These are phyloP conservation scores for Xylariaceae sp. DNA, from an alignment of 2,329 filamentous ascomycete genomes.

Conservation along the genomic window DNA sequence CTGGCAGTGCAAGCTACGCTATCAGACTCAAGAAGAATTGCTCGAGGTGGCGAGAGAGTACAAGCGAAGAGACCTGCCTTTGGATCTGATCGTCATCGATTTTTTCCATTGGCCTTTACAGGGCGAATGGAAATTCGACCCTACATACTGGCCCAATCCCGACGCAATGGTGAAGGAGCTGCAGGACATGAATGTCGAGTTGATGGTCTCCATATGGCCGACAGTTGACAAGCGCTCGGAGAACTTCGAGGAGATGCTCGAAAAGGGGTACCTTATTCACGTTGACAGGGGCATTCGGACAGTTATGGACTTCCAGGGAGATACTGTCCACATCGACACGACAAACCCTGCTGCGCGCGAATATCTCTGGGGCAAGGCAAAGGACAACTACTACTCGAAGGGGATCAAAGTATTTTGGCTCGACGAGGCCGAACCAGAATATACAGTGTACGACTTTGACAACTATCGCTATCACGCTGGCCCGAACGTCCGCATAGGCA, in stretches of 20 bases:
- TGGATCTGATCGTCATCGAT: conserved; percentile 64
- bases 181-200: conserved; percentile 53
- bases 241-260: conserved; percentile 60
- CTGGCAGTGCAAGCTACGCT: conserved; percentile 66
- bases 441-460: conserved; percentile 62
- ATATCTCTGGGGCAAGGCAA: conserved; percentile 57
- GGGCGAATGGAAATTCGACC: conserved; percentile 66
- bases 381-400: conserved; percentile 57
- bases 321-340: conserved; percentile 59
- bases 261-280: conserved; percentile 56
- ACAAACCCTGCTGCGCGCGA: conserved; percentile 57
- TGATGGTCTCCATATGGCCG: conserved; percentile 69
- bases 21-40: conserved; percentile 62
- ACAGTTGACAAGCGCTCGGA: conserved; percentile 57
- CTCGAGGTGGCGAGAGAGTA: conserved; percentile 59
- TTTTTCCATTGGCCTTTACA: conserved; percentile 66
- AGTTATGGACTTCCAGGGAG: conserved; percentile 55
- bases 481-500: conserved; percentile 48
- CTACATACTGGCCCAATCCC: conserved; percentile 61
- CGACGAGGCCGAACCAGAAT: conserved; percentile 67
- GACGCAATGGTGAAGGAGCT: conserved; percentile 62
- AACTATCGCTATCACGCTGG: conserved; percentile 59
- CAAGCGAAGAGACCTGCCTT: conserved; percentile 48
- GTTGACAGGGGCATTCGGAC: conserved; percentile 56
- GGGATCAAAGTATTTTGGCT: conserved; percentile 66